Base-by-base conservation (phyloP, 257 asterid species). In the Mitragyna speciosa region DNA sequence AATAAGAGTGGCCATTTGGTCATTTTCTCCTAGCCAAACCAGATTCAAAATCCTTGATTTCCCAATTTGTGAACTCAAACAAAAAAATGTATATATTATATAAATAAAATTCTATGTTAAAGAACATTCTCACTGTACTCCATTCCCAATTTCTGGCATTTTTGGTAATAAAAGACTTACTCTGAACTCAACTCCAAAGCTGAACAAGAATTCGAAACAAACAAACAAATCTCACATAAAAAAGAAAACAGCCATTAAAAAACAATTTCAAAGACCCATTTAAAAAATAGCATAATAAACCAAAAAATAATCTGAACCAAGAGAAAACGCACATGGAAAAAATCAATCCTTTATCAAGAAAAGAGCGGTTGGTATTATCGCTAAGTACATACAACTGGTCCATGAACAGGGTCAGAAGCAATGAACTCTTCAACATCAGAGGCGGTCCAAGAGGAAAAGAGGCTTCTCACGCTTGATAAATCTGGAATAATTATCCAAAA, bases 401-500 rank as follows among this genome's bases (percentile, higher is more conserved):
- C 99, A 64, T 93, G 83, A 78, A 91, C 64, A 64, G 96, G 92
- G 79, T 95, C 99, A 15, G 94, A 87, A 74, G 92, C 86, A 61
- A 93, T 83, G 91, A 93, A 95, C 58, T 91, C 90, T 28, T 89
- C 93, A n/a, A 95, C 96, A 47, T 85, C 97, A 17, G 97, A 85
- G 72, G 88, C 84, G 36, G 93, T 88, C 99, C 99, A 92, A 30
- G 89, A 88, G 64, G 97, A 95, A n/a, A 77, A 93, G 87, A 43
- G 97, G 97, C 79, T 86, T 84, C 26, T 87, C 97, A n/a, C 97
- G 92, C 72, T 92, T 72, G 56, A 91, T 81, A 70, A 93, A 88
- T 86, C 87, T 90, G 12, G 96, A 81, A 79, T 95, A 95, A 75
- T 89, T 92, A 7, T 89, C 89, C 79, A 91, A 70, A 73, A 89